Evolutionary conservation across 257 asterid genomes (phyloP).

Genomic region (Solanum lycopersicoides): DNA sequence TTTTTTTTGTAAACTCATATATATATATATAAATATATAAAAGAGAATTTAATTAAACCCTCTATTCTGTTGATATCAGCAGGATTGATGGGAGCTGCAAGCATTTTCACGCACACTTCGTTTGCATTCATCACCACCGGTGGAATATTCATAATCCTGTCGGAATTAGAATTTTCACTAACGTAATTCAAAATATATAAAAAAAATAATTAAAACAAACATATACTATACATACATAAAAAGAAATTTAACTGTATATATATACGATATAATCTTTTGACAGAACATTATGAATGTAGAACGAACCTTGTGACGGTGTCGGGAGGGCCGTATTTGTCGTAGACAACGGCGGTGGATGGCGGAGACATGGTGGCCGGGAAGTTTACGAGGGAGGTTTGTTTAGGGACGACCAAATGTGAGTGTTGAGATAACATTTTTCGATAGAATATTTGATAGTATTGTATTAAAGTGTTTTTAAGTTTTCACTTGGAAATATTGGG

Average conservation of each 20-base stretch:
- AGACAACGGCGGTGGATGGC: constrained; percentile 77
- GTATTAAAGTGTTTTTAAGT: background rate
- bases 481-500: background rate
- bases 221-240: too few species aligned
- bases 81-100: constrained; percentile 92
- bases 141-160: constrained; percentile 53
- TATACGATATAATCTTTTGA: background rate
- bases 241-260: too few species aligned
- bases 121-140: constrained; percentile 55
- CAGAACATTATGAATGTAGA: background rate
- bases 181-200: too few species aligned
- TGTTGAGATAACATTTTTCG: background rate
- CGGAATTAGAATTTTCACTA: background rate
- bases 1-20: too few species aligned
- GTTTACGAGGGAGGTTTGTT: background rate
- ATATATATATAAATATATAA: too few species aligned
- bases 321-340: constrained; percentile 81
- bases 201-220: too few species aligned
- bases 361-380: constrained; percentile 62
- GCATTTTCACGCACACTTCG: constrained; percentile 86
- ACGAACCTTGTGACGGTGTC: constrained; percentile 37
- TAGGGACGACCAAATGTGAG: background rate
- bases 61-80: constrained; percentile 86
- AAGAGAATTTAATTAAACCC: constrained; percentile 14
- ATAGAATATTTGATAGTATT: background rate